These are phyloP conservation scores for Kodamaea ohmeri DNA, from an alignment of 1,139 yeast genomes.

Conservation along the genomic window DNA sequence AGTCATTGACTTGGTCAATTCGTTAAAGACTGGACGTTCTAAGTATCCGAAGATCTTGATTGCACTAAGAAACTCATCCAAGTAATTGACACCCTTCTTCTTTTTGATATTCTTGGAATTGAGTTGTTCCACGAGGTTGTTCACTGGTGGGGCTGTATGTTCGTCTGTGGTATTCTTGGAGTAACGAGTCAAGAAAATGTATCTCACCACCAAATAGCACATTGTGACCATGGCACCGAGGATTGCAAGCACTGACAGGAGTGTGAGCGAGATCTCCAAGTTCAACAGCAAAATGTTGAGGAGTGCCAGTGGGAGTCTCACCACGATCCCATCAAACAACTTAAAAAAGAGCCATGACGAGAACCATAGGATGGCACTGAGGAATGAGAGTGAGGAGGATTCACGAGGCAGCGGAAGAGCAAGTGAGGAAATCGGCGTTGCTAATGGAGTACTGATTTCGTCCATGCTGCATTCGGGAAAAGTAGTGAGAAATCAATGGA, in stretches of 20 bases:
- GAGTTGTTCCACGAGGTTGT: slow-evolving; percentile 14
- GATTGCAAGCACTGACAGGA: slow-evolving; percentile 30
- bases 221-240: slow-evolving; percentile 20
- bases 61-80: slow-evolving; percentile 88
- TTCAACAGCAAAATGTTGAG: slow-evolving; percentile 27
- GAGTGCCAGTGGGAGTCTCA: slow-evolving; percentile 23
- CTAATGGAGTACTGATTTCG: neutral
- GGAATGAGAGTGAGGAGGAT: slow-evolving; percentile 8
- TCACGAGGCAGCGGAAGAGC: slow-evolving; percentile 4
- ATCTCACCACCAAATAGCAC: slow-evolving; percentile 35
- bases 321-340: slow-evolving; percentile 19
- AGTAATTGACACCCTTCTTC: slow-evolving; percentile 46
- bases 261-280: slow-evolving; percentile 34
- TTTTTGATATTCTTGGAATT: slow-evolving; percentile 19
- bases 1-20: slow-evolving; percentile 85
- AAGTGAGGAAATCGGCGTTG: slow-evolving; percentile 2
- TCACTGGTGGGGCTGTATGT: slow-evolving; percentile 1
- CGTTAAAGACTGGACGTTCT: slow-evolving; percentile 88
- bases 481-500: neutral
- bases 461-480: neutral
- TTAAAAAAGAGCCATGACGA: slow-evolving; percentile 20
- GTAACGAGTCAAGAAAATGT: slow-evolving; percentile 39
- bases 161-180: slow-evolving; percentile 26
- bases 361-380: slow-evolving; percentile 11
- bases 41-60: slow-evolving; percentile 92